Base-by-base conservation (phyloP, 805 yeast species). In the Clavispora santaluciae region DNA sequence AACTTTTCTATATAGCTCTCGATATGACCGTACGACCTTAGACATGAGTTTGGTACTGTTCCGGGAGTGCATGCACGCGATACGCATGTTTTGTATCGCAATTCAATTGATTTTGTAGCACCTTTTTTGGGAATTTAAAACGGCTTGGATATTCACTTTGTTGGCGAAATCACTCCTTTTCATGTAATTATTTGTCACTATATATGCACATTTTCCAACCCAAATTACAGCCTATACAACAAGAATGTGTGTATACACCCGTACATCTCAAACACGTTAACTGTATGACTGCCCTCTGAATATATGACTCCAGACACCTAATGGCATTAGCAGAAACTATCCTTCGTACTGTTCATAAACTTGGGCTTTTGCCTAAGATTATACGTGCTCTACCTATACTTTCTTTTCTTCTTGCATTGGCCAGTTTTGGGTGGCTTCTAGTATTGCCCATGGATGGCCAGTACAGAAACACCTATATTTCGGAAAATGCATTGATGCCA, bases 401-500 rank as follows among this genome's bases (percentile, higher is more conserved):
- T 12, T 63, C 71, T 10, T 40, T 63, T 11, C 35, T 63, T n/a
- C 48, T 67, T 31, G 64, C 72, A 0, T n/a, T 65, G n/a, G 48
- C 60, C 25, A 59, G 68, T 40, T 43, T 65, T 5, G 46, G 53
- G 2, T 68, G 73, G 72, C 64, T 93, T n/a, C 58, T 75, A 11
- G 62, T 73, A 17, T 66, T 89, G 37, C 96, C 98, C 0, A 46
- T 79, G 51, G 84, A 84, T 13, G 98, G 96, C 16, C 87, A 86
- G 56, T 87, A 68, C 59, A 70, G 97, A 41, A 64, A 72, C 47
- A 88, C 96, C 2, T 93, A 93, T 60, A 84, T 90, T 10, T 84
- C 95, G 6, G 99, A 93, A 57, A 93, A 93, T 63, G 99, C 99
- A 23, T 69, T 93, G 59, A 81, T 93, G 86, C 97, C 99, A 6